Evolutionary conservation across 345 rosid species (phyloP), one percentile per base, ranked within the genome.

Genomic region (Trapa bicornis): DNA sequence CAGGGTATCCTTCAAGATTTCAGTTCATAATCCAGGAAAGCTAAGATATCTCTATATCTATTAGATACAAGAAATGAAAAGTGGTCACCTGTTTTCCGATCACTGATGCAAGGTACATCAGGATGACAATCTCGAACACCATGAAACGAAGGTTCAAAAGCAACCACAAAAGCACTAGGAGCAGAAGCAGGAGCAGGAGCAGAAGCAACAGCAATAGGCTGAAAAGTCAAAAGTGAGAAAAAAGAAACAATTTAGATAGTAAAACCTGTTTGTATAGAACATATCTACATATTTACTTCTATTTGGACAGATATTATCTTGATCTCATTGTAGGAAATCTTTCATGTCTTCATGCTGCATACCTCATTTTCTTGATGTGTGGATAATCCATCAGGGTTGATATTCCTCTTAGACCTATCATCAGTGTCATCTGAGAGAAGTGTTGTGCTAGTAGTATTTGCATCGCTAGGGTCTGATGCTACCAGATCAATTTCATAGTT

Each of bases 371-470:
- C 95, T 74, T 72, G 88, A 81, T 78, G 85, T 71, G 71, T 73
- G 66, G 92, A 74, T 71, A 74, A 63, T 68, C 75, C 94, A 66
- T 85, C 96, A 17, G 75, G 86, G 74, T 86, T 81, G 45, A 73
- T 74, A 67, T 82, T 81, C 81, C 76, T 88, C 48, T 75, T 73
- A 68, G 88, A 88, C 80, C 70, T 87, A 38, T 94, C 99, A 82
- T 93, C 97, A 37, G 98, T 90, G 77, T 94, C 97, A 77, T 94
- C 99, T 14, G 99, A 88, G 79, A 94, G 84, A 60, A 94, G 58
- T 65, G 88, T 90, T 15, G 92, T 85, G 73, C 97, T 94, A 76
- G 85, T 90, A 43, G 97, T 90, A 75, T 87, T 90, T 50, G 88
- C 92, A 87, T 94, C 97, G 75, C 97, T 94, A 65, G 84, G 99